Conservation (phyloP, 2,329 filamentous ascomycete genomes). For the Aphanocladium album region DNA sequence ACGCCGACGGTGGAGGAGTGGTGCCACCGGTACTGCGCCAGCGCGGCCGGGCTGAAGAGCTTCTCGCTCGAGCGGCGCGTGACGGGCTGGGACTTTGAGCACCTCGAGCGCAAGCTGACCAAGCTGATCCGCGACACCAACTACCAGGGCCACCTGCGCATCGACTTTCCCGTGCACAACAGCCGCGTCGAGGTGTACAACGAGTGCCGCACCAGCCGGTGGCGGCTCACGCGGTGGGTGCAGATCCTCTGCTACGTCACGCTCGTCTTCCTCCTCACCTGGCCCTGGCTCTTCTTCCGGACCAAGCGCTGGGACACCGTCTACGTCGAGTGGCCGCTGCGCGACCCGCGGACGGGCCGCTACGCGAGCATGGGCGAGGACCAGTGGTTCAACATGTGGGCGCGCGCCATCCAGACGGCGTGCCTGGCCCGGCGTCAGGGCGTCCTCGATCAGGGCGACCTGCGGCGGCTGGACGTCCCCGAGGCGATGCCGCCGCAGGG, state of each 20-base stretch:
- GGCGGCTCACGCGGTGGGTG: slow-evolving; percentile 61
- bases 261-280: slow-evolving; percentile 63
- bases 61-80: slow-evolving; percentile 50
- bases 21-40: slow-evolving; percentile 64
- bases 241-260: slow-evolving; percentile 60
- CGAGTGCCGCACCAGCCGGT: slow-evolving; percentile 55
- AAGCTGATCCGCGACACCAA: slow-evolving; percentile 58
- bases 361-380: slow-evolving; percentile 53
- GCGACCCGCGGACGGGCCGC: slow-evolving; percentile 20
- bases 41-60: slow-evolving; percentile 50
- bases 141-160: slow-evolving; percentile 57
- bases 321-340: slow-evolving; percentile 50
- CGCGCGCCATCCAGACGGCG: slow-evolving; percentile 52
- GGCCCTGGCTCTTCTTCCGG: slow-evolving; percentile 63
- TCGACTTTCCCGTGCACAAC: slow-evolving; percentile 57
- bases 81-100: slow-evolving; percentile 54
- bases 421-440: slow-evolving; percentile 54
- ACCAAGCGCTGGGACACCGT: slow-evolving; percentile 65
- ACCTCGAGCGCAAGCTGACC: slow-evolving; percentile 47
- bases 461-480: slow-evolving; percentile 34
- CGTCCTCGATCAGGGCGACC: slow-evolving; percentile 52
- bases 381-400: slow-evolving; percentile 61
- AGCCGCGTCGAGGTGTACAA: slow-evolving; percentile 59
- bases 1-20: slow-evolving; percentile 45
- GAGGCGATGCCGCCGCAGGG: slow-evolving; percentile 22